Percentiles rank a stretch among this genome's conserved stretches.
These are phyloP conservation scores for Huntiella omanensis DNA, from an alignment of 2,329 filamentous ascomycete genomes.

Conservation along the genomic window DNA sequence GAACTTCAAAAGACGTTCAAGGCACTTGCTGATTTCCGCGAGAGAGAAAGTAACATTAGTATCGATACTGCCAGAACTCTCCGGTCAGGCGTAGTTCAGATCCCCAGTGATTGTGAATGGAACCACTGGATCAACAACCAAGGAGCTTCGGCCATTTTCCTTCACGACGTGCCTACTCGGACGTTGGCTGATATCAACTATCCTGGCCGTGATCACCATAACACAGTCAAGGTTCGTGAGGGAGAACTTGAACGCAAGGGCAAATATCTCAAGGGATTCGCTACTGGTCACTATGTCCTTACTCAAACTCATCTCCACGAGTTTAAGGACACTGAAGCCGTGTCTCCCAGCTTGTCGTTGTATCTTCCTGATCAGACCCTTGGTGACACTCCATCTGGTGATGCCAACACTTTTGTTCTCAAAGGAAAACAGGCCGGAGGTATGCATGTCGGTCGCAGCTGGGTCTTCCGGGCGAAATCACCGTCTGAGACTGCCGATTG, in stretches of 20 bases:
- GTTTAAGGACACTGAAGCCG: conserved; percentile 91
- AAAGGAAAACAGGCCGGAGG: conserved; percentile 87
- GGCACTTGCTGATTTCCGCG: conserved; percentile 76
- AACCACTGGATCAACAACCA: conserved; percentile 49
- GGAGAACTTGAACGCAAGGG: conserved; percentile 93
- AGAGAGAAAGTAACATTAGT: conserved; percentile 71
- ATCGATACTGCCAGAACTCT: conserved; percentile 65
- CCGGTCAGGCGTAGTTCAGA: conserved; percentile 67
- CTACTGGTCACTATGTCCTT: conserved; percentile 89
- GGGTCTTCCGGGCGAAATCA: conserved; percentile 53
- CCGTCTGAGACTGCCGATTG: conserved; percentile 95
- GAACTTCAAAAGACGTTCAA: conserved; percentile 98
- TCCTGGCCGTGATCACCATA: conserved; percentile 71
- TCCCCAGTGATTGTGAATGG: conserved; percentile 92
- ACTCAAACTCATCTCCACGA: conserved; percentile 95
- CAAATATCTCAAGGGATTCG: conserved; percentile 96
- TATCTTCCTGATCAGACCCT: conserved; percentile 90
- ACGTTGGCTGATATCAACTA: conserved; percentile 72
- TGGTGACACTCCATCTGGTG: conserved; percentile 63
- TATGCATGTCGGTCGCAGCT: conserved; percentile 67
- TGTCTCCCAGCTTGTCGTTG: conserved; percentile 87
- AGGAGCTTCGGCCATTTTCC: conserved; percentile 67
- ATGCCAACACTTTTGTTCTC: conserved; percentile 92
- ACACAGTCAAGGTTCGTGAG: conserved; percentile 66
- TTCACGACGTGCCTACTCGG: conserved; percentile 63